Percentiles rank a stretch among this genome's conserved stretches.
Evolutionary conservation across 768 basidiomycete species (phyloP).

Genomic region (Hericium coralloides): DNA sequence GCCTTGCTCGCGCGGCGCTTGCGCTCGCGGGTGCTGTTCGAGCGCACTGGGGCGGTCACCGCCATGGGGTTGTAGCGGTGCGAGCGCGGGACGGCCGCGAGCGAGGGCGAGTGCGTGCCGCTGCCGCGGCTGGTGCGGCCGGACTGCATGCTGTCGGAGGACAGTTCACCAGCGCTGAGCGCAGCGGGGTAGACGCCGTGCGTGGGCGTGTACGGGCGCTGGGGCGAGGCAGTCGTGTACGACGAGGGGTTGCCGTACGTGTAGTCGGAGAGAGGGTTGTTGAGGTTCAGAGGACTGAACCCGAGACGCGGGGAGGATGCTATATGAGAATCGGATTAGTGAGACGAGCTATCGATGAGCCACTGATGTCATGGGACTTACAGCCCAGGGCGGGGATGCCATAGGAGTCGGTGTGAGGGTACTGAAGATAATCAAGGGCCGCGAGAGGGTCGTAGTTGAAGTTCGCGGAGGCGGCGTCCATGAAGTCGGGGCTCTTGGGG

Average conservation of each 20-base stretch:
- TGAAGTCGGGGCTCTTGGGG: conserved; percentile 41
- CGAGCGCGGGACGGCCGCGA: conserved; percentile 59
- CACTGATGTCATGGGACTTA: conserved; percentile 29
- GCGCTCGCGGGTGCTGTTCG: conserved; percentile 31
- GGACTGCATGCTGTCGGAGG: conserved; percentile 62
- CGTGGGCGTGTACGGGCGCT: conserved; percentile 64
- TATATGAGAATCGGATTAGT: conserved; percentile 6
- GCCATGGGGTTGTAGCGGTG: conserved; percentile 73
- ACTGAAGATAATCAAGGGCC: conserved; percentile 56
- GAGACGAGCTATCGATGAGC: not conserved
- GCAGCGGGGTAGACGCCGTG: conserved; percentile 64
- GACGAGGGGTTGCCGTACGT: conserved; percentile 46
- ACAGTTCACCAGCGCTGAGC: conserved; percentile 61
- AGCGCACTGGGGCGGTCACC: conserved; percentile 34
- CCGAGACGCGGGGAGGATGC: conserved; percentile 51
- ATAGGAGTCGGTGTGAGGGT: conserved; percentile 51
- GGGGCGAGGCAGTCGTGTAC: conserved; percentile 42
- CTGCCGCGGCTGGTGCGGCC: conserved; percentile 61
- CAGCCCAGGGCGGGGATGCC: conserved; percentile 52
- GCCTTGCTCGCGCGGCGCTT: conserved; percentile 35
- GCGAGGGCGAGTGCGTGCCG: conserved; percentile 46
- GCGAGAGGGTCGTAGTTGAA: conserved; percentile 38
- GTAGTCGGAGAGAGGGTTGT: conserved; percentile 50
- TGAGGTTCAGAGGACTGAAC: conserved; percentile 53
- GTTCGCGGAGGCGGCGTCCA: conserved; percentile 29